phyloP scores from a whole-genome alignment of 257 asterid species.

The Gentiana dahurica region DNA sequence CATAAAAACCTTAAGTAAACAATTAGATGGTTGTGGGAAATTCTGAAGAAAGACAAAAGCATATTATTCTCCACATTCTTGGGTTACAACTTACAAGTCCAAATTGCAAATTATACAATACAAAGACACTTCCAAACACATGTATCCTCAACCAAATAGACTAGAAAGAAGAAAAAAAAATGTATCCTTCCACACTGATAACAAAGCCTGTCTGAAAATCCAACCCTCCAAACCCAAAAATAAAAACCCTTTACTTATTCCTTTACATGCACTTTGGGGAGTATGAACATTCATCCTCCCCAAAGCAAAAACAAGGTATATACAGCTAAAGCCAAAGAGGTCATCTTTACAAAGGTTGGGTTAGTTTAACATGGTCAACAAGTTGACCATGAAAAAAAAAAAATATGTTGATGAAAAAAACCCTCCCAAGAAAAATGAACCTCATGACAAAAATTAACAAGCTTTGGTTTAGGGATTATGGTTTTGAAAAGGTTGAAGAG shows the following conservation, averaged over 20 bases:
- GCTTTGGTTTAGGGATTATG: not conserved
- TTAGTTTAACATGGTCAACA: slow-evolving; percentile 7
- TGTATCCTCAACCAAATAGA: not conserved
- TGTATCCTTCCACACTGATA: slow-evolving; percentile 1
- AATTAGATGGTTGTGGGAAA: no score
- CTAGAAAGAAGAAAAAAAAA: no score
- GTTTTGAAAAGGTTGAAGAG: slow-evolving; percentile 3
- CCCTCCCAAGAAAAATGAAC: slow-evolving; percentile 14
- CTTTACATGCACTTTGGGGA: not conserved
- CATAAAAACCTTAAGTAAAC: no score
- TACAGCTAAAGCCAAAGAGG: slow-evolving; percentile 7
- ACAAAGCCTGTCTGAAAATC: slow-evolving; percentile 4
- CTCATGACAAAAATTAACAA: slow-evolving; percentile 5
- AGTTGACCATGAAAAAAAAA: slow-evolving; percentile 8
- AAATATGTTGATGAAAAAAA: not conserved
- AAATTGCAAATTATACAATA: no score
- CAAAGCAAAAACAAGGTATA: not conserved
- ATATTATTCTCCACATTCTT: no score
- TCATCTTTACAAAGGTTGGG: slow-evolving; percentile 15
- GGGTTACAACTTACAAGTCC: no score
- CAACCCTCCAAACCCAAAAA: not conserved
- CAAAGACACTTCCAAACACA: slow-evolving; percentile 5
- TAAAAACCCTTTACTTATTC: slow-evolving; percentile 1
- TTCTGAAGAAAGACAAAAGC: no score
- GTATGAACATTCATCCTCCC: not conserved